These are phyloP conservation scores for Sisymbrium irio DNA, from an alignment of 345 rosid genomes.

Conservation along the genomic window DNA sequence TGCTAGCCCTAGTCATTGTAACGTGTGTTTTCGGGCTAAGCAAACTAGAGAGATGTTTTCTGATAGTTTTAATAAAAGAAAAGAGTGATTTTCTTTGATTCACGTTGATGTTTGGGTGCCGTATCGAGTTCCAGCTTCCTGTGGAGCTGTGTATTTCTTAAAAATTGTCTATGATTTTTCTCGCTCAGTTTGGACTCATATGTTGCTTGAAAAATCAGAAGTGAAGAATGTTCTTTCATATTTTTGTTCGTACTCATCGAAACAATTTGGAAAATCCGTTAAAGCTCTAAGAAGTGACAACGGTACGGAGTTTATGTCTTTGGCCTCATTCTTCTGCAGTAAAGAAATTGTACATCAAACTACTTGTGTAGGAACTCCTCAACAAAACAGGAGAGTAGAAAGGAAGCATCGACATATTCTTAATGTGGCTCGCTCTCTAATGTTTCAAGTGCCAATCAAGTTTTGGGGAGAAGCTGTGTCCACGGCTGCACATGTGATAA, in stretches of 20 bases:
- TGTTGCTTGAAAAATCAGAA: neutral
- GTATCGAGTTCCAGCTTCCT: neutral
- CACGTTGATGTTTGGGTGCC: too few species aligned
- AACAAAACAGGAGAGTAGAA: neutral
- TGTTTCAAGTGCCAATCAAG: neutral
- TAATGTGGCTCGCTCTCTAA: neutral
- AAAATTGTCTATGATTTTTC: neutral
- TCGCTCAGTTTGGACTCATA: neutral
- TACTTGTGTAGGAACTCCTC: neutral
- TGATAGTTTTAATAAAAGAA: too few species aligned
- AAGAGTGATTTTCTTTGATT: neutral
- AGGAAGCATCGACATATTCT: neutral
- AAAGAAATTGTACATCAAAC: neutral
- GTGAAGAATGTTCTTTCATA: too few species aligned
- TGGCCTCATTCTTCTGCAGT: accelerated
- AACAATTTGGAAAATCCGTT: too few species aligned
- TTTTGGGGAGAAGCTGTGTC: neutral
- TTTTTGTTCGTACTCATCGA: too few species aligned
- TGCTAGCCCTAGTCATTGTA: too few species aligned
- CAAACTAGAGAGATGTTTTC: too few species aligned
- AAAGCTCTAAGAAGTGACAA: neutral
- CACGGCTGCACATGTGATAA: neutral
- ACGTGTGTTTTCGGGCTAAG: too few species aligned
- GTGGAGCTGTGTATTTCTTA: neutral
- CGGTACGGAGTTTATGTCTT: neutral